These are phyloP conservation scores for Botrytis cinerea DNA, from an alignment of 2,329 filamentous ascomycete genomes.

Conservation along the genomic window DNA sequence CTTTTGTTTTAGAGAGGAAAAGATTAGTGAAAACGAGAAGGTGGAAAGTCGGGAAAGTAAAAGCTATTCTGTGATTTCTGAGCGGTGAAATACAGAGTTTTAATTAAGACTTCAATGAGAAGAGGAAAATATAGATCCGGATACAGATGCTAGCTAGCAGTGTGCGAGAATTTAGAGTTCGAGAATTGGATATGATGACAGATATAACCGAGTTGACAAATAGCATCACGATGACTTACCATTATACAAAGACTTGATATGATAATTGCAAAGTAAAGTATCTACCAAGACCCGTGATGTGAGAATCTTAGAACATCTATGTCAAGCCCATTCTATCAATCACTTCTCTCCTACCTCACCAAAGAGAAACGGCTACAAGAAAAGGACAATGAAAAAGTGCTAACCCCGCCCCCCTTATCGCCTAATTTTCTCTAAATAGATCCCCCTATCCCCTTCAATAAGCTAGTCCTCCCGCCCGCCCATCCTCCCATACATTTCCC, in stretches of 20 bases:
- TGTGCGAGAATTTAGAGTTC: background rate
- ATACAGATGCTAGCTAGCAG: background rate
- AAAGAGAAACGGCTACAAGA: too few relatives aligned
- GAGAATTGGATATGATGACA: background rate
- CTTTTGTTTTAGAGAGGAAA: background rate
- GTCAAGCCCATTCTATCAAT: too few relatives aligned
- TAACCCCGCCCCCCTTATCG: background rate
- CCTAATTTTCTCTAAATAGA: background rate
- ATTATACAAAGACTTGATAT: too few relatives aligned
- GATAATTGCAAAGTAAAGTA: too few relatives aligned
- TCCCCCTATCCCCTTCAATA: background rate
- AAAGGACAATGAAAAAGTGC: background rate
- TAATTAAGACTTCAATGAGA: background rate
- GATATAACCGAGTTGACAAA: too few relatives aligned
- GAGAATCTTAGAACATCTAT: too few relatives aligned
- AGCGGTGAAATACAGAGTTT: background rate
- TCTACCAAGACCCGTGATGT: too few relatives aligned
- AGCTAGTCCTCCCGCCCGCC: background rate
- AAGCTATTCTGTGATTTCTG: background rate
- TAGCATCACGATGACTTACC: too few relatives aligned
- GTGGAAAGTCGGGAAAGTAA: background rate
- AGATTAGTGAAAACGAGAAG: background rate
- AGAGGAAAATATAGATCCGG: background rate
- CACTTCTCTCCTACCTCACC: too few relatives aligned
- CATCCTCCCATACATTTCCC: background rate